A percentile compares a stretch with the other conserved stretches of the same genome.
Evolutionary conservation across 2,329 filamentous ascomycete species (phyloP).

Genomic region (Cytospora leucostoma): DNA sequence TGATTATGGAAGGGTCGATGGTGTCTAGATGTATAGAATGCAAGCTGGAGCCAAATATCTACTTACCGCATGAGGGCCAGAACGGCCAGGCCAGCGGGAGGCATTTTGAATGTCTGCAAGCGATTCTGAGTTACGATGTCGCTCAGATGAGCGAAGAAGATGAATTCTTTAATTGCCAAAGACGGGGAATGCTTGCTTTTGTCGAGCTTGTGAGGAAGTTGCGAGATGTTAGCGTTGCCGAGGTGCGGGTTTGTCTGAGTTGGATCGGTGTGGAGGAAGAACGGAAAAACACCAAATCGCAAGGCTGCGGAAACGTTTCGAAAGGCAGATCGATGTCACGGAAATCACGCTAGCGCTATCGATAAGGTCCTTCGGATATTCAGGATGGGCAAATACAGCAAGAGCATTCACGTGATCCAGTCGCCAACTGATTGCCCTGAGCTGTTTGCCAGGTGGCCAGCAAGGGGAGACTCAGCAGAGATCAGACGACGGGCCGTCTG

Average conservation of each 20-base stretch:
- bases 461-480: too few relatives aligned
- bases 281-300: neutral
- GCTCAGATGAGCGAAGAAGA: too few relatives aligned
- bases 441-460: too few relatives aligned
- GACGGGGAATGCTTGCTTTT: neutral
- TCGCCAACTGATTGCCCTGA: neutral
- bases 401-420: too few relatives aligned
- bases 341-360: neutral
- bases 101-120: neutral
- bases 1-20: too few relatives aligned
- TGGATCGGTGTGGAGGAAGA: neutral
- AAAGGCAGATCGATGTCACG: neutral
- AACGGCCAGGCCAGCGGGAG: conserved; percentile 4
- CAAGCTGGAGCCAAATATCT: neutral
- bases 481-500: too few relatives aligned
- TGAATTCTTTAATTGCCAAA: neutral
- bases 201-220: neutral
- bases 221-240: neutral
- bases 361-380: neutral
- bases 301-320: neutral
- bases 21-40: neutral
- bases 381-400: neutral
- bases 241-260: neutral
- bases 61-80: conserved; percentile 19
- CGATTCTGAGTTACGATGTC: neutral